Evolutionary conservation across 345 rosid species (phyloP).

Genomic region (Citrus cavaleriei): DNA sequence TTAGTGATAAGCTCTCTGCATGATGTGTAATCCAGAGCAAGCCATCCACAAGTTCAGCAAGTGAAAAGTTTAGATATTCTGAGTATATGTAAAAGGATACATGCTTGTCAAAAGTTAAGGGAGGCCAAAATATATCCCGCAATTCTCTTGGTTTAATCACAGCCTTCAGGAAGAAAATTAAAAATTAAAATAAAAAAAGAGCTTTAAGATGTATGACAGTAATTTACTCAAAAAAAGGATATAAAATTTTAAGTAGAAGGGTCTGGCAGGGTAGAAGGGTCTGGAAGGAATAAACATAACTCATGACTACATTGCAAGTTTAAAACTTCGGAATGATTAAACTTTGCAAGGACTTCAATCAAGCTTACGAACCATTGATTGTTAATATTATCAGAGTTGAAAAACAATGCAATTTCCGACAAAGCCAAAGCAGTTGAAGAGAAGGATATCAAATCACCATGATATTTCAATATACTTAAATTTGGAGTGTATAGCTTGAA

Average conservation of each 20-base stretch:
- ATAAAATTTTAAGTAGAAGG: background rate
- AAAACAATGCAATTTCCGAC: background rate
- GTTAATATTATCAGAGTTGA: background rate
- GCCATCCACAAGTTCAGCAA: too few relatives aligned
- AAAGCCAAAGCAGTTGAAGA: background rate
- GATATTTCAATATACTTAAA: background rate
- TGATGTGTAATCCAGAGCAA: too few relatives aligned
- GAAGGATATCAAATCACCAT: background rate
- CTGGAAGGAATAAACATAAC: background rate
- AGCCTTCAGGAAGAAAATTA: background rate
- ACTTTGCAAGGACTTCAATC: background rate
- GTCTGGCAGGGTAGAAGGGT: background rate
- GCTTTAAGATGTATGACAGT: background rate
- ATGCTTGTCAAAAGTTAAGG: too few relatives aligned
- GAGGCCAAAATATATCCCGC: too few relatives aligned
- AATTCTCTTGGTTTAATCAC: background rate
- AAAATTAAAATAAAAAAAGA: background rate
- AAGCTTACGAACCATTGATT: background rate
- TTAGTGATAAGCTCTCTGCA: too few relatives aligned
- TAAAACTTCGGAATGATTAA: background rate
- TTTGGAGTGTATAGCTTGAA: background rate
- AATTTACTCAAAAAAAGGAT: background rate
- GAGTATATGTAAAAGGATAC: too few relatives aligned
- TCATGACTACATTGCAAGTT: background rate
- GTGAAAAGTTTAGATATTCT: too few relatives aligned